Conservation (phyloP, 2,329 filamentous ascomycete genomes). For the Phyllachora maydis region DNA sequence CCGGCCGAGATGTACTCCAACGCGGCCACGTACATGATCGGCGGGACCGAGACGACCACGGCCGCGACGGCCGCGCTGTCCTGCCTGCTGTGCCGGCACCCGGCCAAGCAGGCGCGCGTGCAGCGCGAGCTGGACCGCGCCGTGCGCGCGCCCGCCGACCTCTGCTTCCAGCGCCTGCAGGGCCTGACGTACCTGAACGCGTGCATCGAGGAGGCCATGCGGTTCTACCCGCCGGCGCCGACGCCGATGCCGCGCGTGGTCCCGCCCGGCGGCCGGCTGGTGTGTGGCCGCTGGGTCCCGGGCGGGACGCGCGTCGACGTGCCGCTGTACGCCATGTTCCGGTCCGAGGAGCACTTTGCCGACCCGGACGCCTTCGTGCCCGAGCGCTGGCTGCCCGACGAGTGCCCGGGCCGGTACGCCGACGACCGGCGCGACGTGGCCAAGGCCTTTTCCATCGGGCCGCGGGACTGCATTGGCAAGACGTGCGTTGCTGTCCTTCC, state of each 20-base stretch:
- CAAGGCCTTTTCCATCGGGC: slow-evolving; percentile 1
- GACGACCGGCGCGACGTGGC: background rate
- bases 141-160: slow-evolving; percentile 4
- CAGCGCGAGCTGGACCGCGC: slow-evolving; percentile 4
- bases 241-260: slow-evolving; percentile 7
- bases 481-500: background rate
- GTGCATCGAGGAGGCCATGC: slow-evolving; percentile 9
- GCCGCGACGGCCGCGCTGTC: slow-evolving; percentile 5
- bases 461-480: slow-evolving; percentile 2
- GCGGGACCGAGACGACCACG: slow-evolving; percentile 7
- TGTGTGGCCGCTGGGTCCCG: slow-evolving; percentile 6
- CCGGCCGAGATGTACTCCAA: slow-evolving; percentile 5
- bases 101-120: slow-evolving; percentile 2
- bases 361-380: background rate
- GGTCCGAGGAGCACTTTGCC: slow-evolving; percentile 1
- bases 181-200: slow-evolving; percentile 6
- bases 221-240: slow-evolving; percentile 4
- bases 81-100: slow-evolving; percentile 6
- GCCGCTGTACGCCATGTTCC: slow-evolving; percentile 4
- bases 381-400: slow-evolving; percentile 1
- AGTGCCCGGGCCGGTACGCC: background rate
- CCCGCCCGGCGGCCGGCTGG: slow-evolving; percentile 4
- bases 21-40: slow-evolving; percentile 6
- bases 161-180: slow-evolving; percentile 6
- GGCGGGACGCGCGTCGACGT: slow-evolving; percentile 7